These are phyloP conservation scores for Nematocida homosporus DNA, from an alignment of 371 early-diverging fungal genomes.

Conservation along the genomic window DNA sequence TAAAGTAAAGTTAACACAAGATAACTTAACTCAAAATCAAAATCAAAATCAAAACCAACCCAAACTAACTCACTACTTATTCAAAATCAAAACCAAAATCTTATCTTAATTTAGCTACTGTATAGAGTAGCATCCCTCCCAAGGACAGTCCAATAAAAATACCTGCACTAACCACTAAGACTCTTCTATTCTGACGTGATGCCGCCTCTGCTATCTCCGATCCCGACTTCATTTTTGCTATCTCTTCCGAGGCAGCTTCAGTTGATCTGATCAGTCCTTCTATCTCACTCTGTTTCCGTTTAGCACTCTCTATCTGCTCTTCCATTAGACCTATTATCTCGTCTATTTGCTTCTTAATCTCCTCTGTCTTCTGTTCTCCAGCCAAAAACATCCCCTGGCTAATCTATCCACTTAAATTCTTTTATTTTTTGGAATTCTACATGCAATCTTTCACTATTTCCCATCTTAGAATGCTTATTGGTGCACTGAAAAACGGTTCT, in stretches of 20 bases:
- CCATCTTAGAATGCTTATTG: constrained; percentile 8
- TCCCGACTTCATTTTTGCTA: background rate
- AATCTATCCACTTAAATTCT: constrained; percentile 10
- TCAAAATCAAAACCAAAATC: too few species aligned
- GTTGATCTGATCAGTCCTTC: constrained; percentile 9
- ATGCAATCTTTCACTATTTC: constrained; percentile 23
- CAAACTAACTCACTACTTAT: too few species aligned
- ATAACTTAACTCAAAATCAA: too few species aligned
- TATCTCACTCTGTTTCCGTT: constrained; percentile 3
- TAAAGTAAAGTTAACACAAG: too few species aligned
- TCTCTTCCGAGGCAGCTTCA: background rate
- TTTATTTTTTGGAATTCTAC: constrained; percentile 9
- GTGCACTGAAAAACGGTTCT: constrained; percentile 7
- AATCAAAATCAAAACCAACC: too few species aligned
- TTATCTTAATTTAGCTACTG: background rate
- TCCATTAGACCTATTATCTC: constrained; percentile 24
- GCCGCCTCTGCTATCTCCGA: background rate
- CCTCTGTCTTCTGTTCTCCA: background rate
- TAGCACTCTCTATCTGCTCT: constrained; percentile 21
- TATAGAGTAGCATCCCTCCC: background rate
- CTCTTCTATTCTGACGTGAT: background rate
- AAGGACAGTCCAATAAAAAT: background rate
- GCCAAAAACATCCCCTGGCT: background rate
- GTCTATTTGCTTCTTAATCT: constrained; percentile 10
- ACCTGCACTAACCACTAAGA: background rate